A percentile compares a stretch with the other conserved stretches of the same genome.
Conservation (phyloP, 345 rosid species). For the Eucalyptus victrix region DNA sequence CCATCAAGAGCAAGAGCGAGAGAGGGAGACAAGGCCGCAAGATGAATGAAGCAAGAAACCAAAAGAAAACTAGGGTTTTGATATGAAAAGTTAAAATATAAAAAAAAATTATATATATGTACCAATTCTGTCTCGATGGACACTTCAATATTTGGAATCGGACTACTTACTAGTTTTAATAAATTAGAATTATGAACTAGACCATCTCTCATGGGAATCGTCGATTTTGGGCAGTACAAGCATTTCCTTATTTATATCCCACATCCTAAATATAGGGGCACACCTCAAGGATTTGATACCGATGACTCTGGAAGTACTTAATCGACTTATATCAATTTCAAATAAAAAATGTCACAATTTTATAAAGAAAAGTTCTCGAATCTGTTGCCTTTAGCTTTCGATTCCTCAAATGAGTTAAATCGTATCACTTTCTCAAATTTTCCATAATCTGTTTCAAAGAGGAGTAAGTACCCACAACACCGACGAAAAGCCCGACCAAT, state of each 20-base stretch:
- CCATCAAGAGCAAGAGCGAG: background rate
- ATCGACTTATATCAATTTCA: background rate
- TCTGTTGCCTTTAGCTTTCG: background rate
- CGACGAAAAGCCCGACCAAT: constrained; percentile 18
- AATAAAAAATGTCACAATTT: background rate
- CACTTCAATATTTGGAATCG: accelerated
- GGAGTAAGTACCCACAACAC: constrained; percentile 30
- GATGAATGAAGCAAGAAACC: accelerated
- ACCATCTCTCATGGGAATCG: accelerated
- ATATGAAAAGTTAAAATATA: background rate
- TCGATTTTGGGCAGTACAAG: background rate
- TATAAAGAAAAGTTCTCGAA: background rate
- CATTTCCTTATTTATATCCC: accelerated
- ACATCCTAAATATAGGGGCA: accelerated
- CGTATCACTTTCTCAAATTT: constrained; percentile 5
- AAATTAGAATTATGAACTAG: accelerated
- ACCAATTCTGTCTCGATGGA: accelerated
- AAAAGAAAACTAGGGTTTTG: too few relatives aligned
- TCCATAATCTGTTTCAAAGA: constrained; percentile 36
- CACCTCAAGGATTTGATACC: background rate
- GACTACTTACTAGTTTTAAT: too few relatives aligned
- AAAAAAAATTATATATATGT: too few relatives aligned
- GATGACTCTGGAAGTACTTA: background rate
- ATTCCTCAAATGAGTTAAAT: background rate
- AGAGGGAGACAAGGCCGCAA: accelerated